A percentile compares a stretch with the other conserved stretches of the same genome.
phyloP scores from a whole-genome alignment of 2,329 filamentous ascomycete genomes.

The Exophiala viscosa region DNA sequence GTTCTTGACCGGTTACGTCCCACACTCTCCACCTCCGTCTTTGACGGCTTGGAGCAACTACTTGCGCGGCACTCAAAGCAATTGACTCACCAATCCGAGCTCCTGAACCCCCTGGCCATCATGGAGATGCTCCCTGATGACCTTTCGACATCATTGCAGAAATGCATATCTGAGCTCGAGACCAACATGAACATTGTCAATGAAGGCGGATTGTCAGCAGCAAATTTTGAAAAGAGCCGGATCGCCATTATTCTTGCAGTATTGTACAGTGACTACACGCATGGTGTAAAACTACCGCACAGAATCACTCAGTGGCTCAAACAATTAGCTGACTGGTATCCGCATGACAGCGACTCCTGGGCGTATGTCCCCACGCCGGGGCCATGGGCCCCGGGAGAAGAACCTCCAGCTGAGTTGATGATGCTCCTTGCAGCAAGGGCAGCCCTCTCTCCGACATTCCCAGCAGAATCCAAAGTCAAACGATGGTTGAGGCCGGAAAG shows the following conservation, averaged over 20 bases:
- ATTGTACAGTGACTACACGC: constrained; percentile 21
- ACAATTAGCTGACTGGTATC: constrained; percentile 26
- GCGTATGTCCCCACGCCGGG: constrained; percentile 25
- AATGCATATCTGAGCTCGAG: constrained; percentile 14
- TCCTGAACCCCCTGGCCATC: constrained; percentile 16
- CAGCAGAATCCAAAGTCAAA: constrained; percentile 15
- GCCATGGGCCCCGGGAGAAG: constrained; percentile 23
- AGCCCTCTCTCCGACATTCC: constrained; percentile 12
- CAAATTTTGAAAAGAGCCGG: constrained; percentile 15
- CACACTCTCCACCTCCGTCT: constrained; percentile 5
- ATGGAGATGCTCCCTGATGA: constrained; percentile 22
- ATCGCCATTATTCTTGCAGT: constrained; percentile 26
- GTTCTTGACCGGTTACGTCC: constrained; percentile 11
- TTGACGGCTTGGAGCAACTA: constrained; percentile 13
- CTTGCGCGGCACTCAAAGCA: constrained; percentile 8
- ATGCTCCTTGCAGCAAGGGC: constrained; percentile 18
- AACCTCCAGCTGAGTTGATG: constrained; percentile 24
- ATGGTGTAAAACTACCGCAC: constrained; percentile 29
- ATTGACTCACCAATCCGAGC: constrained; percentile 22
- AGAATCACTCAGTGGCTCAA: constrained; percentile 37
- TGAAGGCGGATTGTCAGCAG: background rate
- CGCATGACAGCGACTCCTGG: constrained; percentile 33
- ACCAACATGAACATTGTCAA: background rate
- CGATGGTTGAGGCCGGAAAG: constrained; percentile 23
- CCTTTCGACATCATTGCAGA: constrained; percentile 8